Evolutionary conservation across 306 rosid species (phyloP).

Genomic region (Spatholobus suberectus): DNA sequence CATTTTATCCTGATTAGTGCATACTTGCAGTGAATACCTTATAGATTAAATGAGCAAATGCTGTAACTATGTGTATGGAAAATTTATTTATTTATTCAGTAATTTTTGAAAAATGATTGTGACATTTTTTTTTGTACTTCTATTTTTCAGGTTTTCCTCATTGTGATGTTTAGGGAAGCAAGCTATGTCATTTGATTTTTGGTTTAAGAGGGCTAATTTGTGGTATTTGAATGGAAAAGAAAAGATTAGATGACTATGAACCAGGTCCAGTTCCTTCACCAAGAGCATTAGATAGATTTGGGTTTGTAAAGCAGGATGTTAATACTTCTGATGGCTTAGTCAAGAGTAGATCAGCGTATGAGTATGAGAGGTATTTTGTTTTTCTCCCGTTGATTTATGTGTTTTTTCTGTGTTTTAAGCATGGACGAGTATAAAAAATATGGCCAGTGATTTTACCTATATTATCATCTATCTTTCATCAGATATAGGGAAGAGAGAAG

Average conservation of each 20-base stretch:
- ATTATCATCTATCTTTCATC: constrained; percentile 29
- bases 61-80: neutral
- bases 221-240: constrained; percentile 75
- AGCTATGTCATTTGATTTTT: constrained; percentile 32
- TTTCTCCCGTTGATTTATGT: constrained; percentile 7
- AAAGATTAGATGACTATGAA: constrained; percentile 72
- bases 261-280: constrained; percentile 74
- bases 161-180: constrained; percentile 38
- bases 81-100: neutral
- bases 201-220: constrained; percentile 38
- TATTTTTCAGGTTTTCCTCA: constrained; percentile 46
- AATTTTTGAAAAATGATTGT: neutral
- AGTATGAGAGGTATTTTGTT: constrained; percentile 63
- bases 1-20: neutral
- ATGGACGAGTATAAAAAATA: neutral
- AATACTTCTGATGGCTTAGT: constrained; percentile 61
- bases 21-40: neutral
- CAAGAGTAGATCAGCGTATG: constrained; percentile 64
- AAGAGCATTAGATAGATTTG: constrained; percentile 82
- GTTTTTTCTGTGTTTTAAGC: constrained; percentile 23
- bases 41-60: constrained; percentile 1
- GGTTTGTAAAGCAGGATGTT: constrained; percentile 77
- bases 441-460: constrained; percentile 2
- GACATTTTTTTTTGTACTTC: neutral
- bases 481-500: constrained; percentile 78